Percentiles rank a stretch among this genome's conserved stretches.
phyloP scores from a whole-genome alignment of 176 grass and related monocot genomes.

The Miscanthus lutarioriparius region DNA sequence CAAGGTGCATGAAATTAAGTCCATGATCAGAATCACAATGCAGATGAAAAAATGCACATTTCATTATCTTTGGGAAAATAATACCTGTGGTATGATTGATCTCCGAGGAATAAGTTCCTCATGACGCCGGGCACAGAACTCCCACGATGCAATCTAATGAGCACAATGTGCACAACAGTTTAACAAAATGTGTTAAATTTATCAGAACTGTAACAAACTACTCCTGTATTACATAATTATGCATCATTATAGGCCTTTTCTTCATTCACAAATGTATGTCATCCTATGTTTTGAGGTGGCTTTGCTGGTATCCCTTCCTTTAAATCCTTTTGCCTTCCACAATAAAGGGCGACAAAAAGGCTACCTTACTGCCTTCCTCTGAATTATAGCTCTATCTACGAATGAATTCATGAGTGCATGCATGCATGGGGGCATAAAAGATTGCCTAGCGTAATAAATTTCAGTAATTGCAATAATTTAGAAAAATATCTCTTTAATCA shows the following conservation, averaged over 20 bases:
- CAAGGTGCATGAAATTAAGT: conserved; percentile 14
- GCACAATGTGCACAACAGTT: conserved; percentile 18
- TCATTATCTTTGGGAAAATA: conserved; percentile 1
- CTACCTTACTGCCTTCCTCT: too few relatives aligned
- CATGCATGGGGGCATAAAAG: background rate
- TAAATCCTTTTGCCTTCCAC: background rate
- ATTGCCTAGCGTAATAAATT: background rate
- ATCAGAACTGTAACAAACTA: conserved; percentile 9
- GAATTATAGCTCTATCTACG: background rate
- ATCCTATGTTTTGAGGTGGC: background rate
- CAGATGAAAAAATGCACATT: background rate
- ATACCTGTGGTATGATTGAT: conserved; percentile 88
- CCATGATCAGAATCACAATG: background rate
- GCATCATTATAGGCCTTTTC: background rate
- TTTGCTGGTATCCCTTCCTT: background rate
- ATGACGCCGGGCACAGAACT: conserved; percentile 88
- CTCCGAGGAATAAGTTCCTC: conserved; percentile 97
- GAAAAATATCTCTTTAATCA: background rate
- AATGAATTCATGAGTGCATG: background rate
- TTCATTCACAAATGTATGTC: background rate
- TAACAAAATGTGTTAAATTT: background rate
- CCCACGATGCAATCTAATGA: conserved; percentile 91
- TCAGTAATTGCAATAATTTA: background rate
- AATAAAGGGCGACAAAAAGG: background rate
- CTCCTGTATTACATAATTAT: background rate